phyloP scores from a whole-genome alignment of 2,329 filamentous ascomycete genomes.

The Cytospora leucostoma region DNA sequence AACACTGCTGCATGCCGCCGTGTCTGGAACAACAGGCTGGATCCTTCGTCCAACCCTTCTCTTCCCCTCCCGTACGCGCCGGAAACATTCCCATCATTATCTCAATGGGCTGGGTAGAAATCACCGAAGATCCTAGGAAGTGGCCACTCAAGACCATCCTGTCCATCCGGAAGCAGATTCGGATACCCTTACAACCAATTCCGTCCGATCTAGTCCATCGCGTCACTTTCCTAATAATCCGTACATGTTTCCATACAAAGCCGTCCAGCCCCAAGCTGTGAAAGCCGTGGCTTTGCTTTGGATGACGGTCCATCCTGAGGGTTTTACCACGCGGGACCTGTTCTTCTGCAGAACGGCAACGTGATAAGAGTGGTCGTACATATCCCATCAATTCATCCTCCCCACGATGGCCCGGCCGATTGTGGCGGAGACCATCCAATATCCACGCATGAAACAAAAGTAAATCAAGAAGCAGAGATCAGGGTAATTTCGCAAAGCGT shows the following conservation, averaged over 20 bases:
- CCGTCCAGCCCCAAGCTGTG: constrained; percentile 11
- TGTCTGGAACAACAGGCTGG: background rate
- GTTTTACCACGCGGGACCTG: constrained; percentile 7
- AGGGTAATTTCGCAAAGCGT: background rate
- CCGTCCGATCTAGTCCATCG: constrained; percentile 18
- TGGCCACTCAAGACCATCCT: background rate
- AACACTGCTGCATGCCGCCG: constrained; percentile 6
- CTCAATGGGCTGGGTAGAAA: background rate
- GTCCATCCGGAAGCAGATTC: background rate
- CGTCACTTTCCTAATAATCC: constrained; percentile 9
- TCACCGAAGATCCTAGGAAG: constrained; percentile 4
- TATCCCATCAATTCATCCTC: constrained; percentile 19
- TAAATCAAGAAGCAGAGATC: background rate
- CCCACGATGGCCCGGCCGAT: constrained; percentile 3
- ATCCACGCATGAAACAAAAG: constrained; percentile 6
- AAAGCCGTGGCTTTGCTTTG: constrained; percentile 5
- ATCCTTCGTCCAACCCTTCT: constrained; percentile 2
- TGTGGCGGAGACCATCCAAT: constrained; percentile 7
- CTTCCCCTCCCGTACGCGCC: constrained; percentile 13
- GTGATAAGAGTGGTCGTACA: constrained; percentile 22
- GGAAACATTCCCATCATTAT: background rate
- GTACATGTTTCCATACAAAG: constrained; percentile 24
- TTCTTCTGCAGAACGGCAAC: constrained; percentile 14
- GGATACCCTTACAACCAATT: background rate
- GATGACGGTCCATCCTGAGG: constrained; percentile 9